These are phyloP conservation scores for Chlorella sp. DNA, from an alignment of 139 green algal species.

Conservation along the genomic window DNA sequence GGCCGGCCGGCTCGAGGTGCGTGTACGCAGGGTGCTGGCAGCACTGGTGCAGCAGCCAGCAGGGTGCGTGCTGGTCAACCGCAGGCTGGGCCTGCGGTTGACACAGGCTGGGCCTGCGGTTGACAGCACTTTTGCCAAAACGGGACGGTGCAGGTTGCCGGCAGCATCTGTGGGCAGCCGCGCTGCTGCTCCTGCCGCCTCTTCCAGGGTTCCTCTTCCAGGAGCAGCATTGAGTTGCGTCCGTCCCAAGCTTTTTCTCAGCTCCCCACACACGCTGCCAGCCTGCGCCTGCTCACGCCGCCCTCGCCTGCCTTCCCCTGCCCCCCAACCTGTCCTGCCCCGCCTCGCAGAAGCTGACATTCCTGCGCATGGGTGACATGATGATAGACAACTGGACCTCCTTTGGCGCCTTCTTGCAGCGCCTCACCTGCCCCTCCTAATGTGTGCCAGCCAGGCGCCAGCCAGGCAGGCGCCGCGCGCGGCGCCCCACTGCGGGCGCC, in stretches of 20 bases:
- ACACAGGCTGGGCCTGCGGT: too few relatives aligned
- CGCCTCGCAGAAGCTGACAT: conserved; percentile 81
- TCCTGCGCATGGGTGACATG: conserved; percentile 91
- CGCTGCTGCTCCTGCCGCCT: not conserved
- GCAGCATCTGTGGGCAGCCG: not conserved
- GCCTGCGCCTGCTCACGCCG: not conserved
- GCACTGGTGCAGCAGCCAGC: not conserved
- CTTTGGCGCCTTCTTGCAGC: conserved; percentile 60
- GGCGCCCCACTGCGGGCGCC: not conserved
- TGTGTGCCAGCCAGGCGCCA: not conserved
- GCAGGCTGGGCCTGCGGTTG: too few relatives aligned
- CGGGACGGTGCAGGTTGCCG: not conserved
- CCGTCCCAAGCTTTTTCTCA: not conserved
- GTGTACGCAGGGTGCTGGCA: not conserved
- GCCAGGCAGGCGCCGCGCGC: not conserved
- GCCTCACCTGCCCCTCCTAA: conserved; percentile 50
- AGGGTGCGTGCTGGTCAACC: not conserved
- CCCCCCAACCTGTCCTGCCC: not conserved
- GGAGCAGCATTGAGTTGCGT: too few relatives aligned
- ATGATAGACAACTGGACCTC: conserved; percentile 75
- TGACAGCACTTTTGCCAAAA: not conserved
- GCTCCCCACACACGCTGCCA: not conserved
- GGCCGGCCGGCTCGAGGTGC: conserved; percentile 75
- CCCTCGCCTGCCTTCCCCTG: too few relatives aligned
- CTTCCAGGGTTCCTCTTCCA: too few relatives aligned